Percentiles rank a stretch among this genome's conserved stretches.
Evolutionary conservation across 352 stramenopile species (phyloP).

Genomic region (Phytopythium mirpurense): DNA sequence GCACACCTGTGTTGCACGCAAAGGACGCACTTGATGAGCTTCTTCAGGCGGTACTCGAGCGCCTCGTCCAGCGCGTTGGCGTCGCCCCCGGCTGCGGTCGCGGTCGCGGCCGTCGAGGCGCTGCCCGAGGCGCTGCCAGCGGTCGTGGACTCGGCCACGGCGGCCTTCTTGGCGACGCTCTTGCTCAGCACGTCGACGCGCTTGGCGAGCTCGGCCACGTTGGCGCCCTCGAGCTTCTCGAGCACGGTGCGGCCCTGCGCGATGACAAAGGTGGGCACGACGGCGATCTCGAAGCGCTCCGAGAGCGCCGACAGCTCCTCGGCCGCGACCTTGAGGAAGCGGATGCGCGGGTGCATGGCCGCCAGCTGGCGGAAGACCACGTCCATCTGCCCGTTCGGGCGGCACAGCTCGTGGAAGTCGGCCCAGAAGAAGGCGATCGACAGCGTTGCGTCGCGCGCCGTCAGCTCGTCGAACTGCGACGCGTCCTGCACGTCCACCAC

Average conservation of each 20-base stretch:
- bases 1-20: neutral
- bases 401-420: constrained; percentile 77
- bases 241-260: constrained; percentile 63
- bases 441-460: constrained; percentile 65
- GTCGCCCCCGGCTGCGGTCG: constrained; percentile 14
- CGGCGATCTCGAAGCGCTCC: constrained; percentile 86
- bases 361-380: constrained; percentile 81
- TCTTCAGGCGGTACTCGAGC: constrained; percentile 73
- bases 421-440: constrained; percentile 85
- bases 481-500: constrained; percentile 64
- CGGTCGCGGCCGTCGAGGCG: neutral
- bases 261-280: constrained; percentile 95
- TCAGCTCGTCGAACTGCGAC: constrained; percentile 74
- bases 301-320: constrained; percentile 80
- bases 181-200: constrained; percentile 82
- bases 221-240: constrained; percentile 81
- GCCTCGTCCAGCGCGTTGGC: constrained; percentile 39
- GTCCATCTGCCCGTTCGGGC: constrained; percentile 80
- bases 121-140: constrained; percentile 9
- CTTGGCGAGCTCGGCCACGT: constrained; percentile 80
- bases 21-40: constrained; percentile 62
- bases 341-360: constrained; percentile 75
- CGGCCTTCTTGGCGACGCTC: constrained; percentile 59
- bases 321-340: constrained; percentile 84
- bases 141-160: constrained; percentile 15